Percentiles rank a stretch among this genome's conserved stretches.
Evolutionary conservation across 306 rosid species (phyloP).

Genomic region (Vigna hirtella): DNA sequence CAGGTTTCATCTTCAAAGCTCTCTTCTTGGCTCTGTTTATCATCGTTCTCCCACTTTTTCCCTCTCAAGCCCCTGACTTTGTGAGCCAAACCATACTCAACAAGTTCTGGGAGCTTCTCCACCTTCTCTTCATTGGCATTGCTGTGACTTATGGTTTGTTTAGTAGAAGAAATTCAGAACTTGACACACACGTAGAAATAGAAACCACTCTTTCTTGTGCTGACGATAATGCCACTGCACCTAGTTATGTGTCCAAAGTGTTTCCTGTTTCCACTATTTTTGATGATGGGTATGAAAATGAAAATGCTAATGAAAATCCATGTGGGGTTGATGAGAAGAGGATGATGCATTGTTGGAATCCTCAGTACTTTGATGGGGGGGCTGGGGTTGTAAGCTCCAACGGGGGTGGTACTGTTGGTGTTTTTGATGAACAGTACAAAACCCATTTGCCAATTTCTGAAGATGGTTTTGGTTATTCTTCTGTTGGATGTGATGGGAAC

Average conservation of each 20-base stretch:
- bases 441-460: conserved; percentile 46
- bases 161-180: conserved; percentile 66
- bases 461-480: conserved; percentile 45
- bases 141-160: conserved; percentile 86
- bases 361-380: conserved; percentile 54
- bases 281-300: conserved; percentile 55
- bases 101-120: conserved; percentile 86
- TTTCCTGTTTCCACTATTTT: conserved; percentile 63
- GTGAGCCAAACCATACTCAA: conserved; percentile 60
- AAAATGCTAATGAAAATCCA: conserved; percentile 49
- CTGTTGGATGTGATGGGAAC: conserved; percentile 48
- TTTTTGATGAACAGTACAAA: conserved; percentile 62
- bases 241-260: conserved; percentile 70
- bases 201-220: conserved; percentile 41
- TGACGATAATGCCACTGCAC: conserved; percentile 28
- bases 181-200: conserved; percentile 52
- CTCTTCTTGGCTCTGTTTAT: conserved; percentile 55
- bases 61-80: conserved; percentile 92
- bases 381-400: conserved; percentile 23
- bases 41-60: conserved; percentile 69
- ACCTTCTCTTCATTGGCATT: conserved; percentile 82
- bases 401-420: conserved; percentile 47
- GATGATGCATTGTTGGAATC: conserved; percentile 51
- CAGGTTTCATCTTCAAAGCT: conserved; percentile 59
- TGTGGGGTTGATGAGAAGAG: conserved; percentile 60